Percentiles rank a stretch among this genome's conserved stretches.
Evolutionary conservation across 2,329 filamentous ascomycete genomes (phyloP).

Genomic region (Drechslera avenae): DNA sequence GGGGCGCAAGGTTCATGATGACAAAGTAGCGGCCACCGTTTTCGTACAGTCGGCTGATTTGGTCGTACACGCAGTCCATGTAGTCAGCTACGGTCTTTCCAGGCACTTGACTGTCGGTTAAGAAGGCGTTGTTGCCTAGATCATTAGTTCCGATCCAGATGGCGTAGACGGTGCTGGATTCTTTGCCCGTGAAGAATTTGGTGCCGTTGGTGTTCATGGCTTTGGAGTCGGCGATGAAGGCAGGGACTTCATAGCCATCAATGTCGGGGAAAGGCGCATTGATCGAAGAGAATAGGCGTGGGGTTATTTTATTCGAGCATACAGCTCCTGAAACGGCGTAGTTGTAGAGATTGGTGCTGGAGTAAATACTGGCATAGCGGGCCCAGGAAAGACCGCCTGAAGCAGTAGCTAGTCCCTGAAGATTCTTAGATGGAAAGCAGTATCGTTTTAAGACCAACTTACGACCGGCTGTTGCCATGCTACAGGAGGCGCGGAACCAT

Average conservation of each 20-base stretch:
- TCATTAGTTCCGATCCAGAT: conserved; percentile 87
- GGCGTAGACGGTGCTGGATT: conserved; percentile 70
- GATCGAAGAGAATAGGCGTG: conserved; percentile 59
- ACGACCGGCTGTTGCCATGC: conserved; percentile 60
- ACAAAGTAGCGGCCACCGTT: conserved; percentile 73
- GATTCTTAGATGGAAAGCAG: conserved; percentile 5
- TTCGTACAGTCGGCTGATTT: conserved; percentile 67
- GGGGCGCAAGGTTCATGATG: conserved; percentile 70
- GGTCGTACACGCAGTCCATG: conserved; percentile 69
- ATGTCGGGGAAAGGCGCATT: conserved; percentile 64
- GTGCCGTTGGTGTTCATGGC: conserved; percentile 43
- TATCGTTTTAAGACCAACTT: conserved; percentile 5
- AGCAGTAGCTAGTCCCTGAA: conserved; percentile 58
- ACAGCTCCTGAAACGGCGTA: conserved; percentile 76
- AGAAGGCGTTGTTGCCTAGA: conserved; percentile 67
- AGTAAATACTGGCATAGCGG: conserved; percentile 66
- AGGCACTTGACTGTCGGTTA: conserved; percentile 66
- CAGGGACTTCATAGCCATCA: conserved; percentile 53
- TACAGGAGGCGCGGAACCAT: conserved; percentile 64
- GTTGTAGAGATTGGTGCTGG: conserved; percentile 63
- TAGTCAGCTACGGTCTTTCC: conserved; percentile 68
- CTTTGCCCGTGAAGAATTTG: conserved; percentile 52
- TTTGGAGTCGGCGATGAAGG: conserved; percentile 53
- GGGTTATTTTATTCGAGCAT: conserved; percentile 71
- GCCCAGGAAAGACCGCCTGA: conserved; percentile 72